Conservation (phyloP, 1,284 basidiomycete genomes). For the Rhodotorula sp. region DNA sequence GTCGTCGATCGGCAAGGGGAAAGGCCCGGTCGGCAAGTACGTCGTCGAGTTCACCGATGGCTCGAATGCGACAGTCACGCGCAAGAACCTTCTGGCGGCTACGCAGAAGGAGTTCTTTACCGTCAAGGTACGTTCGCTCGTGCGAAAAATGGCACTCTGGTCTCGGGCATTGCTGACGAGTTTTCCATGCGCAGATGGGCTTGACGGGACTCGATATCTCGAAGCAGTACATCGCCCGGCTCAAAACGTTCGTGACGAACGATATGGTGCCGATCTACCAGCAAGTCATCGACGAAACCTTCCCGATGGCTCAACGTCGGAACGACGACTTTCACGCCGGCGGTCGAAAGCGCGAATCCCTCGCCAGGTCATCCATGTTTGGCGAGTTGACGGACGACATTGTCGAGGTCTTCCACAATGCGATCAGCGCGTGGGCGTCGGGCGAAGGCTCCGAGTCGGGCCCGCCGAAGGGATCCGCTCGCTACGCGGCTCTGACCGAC, state of each 20-base stretch:
- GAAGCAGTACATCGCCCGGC: conserved; percentile 3
- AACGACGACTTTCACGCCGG: conserved; percentile 24
- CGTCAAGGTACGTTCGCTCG: conserved; percentile 9
- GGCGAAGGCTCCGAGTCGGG: background rate
- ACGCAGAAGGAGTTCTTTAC: conserved; percentile 9
- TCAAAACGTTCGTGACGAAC: conserved; percentile 1
- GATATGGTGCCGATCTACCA: conserved; percentile 6
- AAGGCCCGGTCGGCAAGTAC: conserved; percentile 14
- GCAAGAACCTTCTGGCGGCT: conserved; percentile 10
- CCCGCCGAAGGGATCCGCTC: conserved; percentile 16
- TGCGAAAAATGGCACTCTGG: too few species aligned
- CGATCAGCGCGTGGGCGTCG: conserved; percentile 6
- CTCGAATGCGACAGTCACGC: background rate
- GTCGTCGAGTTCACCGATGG: conserved; percentile 16
- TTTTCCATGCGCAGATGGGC: conserved; percentile 8
- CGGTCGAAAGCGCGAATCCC: conserved; percentile 4
- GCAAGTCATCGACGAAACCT: conserved; percentile 12
- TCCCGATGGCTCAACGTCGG: background rate
- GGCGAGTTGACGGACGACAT: conserved; percentile 19
- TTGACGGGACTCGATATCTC: conserved; percentile 4
- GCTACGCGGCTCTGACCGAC: conserved; percentile 18
- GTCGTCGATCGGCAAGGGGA: background rate
- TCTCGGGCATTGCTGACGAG: background rate
- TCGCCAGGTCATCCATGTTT: conserved; percentile 16
- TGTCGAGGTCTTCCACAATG: conserved; percentile 12